Evolutionary conservation across 768 basidiomycete genomes (phyloP), one percentile per base, ranked within the genome.

Genomic region (Cubamyces sp.): DNA sequence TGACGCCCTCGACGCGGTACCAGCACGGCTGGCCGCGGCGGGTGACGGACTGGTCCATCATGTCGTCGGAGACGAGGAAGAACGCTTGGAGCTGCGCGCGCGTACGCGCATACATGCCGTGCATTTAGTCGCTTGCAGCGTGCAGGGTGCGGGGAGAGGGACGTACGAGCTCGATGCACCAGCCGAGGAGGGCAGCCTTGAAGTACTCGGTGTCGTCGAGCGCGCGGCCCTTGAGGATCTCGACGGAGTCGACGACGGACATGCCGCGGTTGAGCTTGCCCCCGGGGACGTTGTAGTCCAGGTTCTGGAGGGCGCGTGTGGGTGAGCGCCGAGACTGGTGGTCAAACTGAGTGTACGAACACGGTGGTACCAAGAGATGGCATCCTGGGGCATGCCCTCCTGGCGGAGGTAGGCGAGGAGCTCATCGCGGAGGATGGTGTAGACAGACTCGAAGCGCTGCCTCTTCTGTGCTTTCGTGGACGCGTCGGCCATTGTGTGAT

Each of bases 211-310:
- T 86, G 0, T 94, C 92, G 0, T 80, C 80, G 64, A 96, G 76
- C 18, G 77, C 49, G 2, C 84, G 78, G 1, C 90, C 92, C 61
- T 88, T 86, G 62, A 98, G 76, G 72, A 98, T 95, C 76, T 93
- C 88, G 54, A 88, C 91, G 3, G 93, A 91, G 75, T 98, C 96
- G 48, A 95, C 90, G 69, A 97, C 95, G 12, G 94, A 94, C 78
- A 98, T 81, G n/a, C 96, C 95, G 39, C 96, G 87, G 76, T 97
- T 98, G 56, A 98, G 87, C 76, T 98, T 98, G 3, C 94, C 95
- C 43, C 94, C 92, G 0, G 95, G 95, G n/a, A 92, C 90, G 75
- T 98, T 98, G 80, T 94, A 91, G 67, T 95, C 85, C 58, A 98
- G 79, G 73, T 83, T 95, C 93, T 95, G 67, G 12, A 23, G 42